Evolutionary conservation across 1,139 yeast genomes (phyloP), one percentile per base, ranked within the genome.

Genomic region (Hansenula sp.): DNA sequence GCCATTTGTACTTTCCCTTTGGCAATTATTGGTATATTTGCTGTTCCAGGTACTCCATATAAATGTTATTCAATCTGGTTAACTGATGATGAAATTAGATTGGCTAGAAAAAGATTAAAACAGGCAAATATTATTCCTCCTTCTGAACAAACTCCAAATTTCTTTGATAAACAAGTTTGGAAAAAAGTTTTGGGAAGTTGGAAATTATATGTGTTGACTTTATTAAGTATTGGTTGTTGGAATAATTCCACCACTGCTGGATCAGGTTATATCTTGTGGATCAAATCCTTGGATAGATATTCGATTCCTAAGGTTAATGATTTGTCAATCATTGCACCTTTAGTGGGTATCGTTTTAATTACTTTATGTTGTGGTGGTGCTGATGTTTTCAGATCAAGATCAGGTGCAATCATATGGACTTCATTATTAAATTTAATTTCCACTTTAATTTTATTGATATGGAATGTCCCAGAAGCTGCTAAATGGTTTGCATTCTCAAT

Each of bases 51-150:
- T 48, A 63, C 74, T 8, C 82, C 82, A 22, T 70, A 74, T 4
- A 66, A 65, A 47, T 80, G 59, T 66, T 70, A 52, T 68, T 78
- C 63, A 61, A 71, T 51, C 10, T 76, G 55, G 54, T 69, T 65
- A 66, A 66, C 76, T 7, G 83, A 81, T 51, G 83, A 80, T 31
- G 92, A 83, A 47, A 79, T 80, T 36, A 64, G 74, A 46, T 63
- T 82, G 41, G 85, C 86, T 13, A 68, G 85, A 50, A 67, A 65
- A 40, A 71, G 88, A 59, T 67, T 82, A 57, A 66, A 60, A 55
- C 61, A 64, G 49, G 25, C 30, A 8, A 75, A 75, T 53, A 60
- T 61, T 25, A 62, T 61, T 11, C 59, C 55, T 14, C 46, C 46
- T n/a, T 42, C 50, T 31, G 48, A 48, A 32, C 50, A 65, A 41